Base-by-base conservation (phyloP, 305 asterid species). In the Solanum aculeatissimum region DNA sequence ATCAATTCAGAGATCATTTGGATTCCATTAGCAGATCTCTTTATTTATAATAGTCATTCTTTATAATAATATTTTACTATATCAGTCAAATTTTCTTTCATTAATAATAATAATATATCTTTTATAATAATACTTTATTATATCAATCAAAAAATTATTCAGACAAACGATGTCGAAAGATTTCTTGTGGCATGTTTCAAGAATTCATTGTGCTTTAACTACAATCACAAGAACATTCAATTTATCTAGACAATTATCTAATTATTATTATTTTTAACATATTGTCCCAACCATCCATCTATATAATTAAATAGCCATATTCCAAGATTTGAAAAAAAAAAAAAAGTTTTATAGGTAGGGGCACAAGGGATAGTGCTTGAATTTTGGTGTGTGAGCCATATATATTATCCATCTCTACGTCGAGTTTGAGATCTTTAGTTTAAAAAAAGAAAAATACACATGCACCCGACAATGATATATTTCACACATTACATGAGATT, bases 381-480 rank as follows among this genome's bases (percentile, higher is more conserved):
- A 19, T 18, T 77, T 77, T 77, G 82, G n/a, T 53, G 0, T 29
- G 82, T n/a, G 82, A 18, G 29, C 66, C 82, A 23, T 53, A 51
- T 77, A 6, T 32, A 32, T 35, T 35, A 35, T 35, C 40, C 40
- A 35, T 5, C 1, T 35, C 40, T 5, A 35, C 7, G 40, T 35
- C 0, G 0, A 29, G 15, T 9, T 16, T 0, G 38, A 32, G 16
- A 66, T 32, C 0, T 60, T 15, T 60, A n/a, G n/a, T n/a, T n/a
- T n/a, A n/a, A n/a, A n/a, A n/a, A n/a, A n/a, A n/a, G n/a, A n/a
- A n/a, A n/a, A n/a, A n/a, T n/a, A n/a, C 7, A 0, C 4, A 60
- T 2, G 29, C 29, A 57, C 9, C n/a, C 0, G 3, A 57, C 21
- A 16, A 11, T 2, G 0, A 3, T 60, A 60, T 23, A n/a, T 4